Percentiles rank a stretch among this genome's conserved stretches.
Conservation (phyloP, 768 basidiomycete genomes). For the Lentinula raphanica region DNA sequence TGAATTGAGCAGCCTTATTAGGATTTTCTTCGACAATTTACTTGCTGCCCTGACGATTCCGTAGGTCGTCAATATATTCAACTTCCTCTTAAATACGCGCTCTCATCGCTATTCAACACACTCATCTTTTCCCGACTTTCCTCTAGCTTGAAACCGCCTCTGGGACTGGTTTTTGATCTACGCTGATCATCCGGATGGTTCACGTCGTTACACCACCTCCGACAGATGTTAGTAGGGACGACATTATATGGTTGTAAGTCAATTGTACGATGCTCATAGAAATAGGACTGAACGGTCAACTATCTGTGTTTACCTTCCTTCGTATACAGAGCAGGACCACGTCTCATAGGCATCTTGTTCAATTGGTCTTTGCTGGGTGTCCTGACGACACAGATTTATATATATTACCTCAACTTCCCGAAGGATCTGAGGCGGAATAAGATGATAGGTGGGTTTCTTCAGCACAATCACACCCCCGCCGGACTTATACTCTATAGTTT, state of each 20-base stretch:
- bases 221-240: constrained; percentile 1
- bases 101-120: not conserved
- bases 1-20: not conserved
- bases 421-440: constrained; percentile 12
- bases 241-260: constrained; percentile 14
- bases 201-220: constrained; percentile 9
- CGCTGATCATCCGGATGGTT: not conserved
- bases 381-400: constrained; percentile 16
- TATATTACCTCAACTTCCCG: constrained; percentile 14
- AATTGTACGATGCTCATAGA: not conserved
- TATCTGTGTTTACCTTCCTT: not conserved
- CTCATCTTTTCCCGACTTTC: not conserved
- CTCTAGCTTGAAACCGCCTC: not conserved
- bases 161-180: not conserved
- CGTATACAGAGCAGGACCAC: constrained; percentile 11
- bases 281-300: not conserved
- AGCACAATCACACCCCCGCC: too few species aligned
- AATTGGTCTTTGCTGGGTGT: constrained; percentile 16
- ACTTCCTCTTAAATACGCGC: not conserved
- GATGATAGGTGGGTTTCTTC: constrained; percentile 6
- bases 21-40: not conserved
- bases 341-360: constrained; percentile 13
- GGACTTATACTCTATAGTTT: constrained; percentile 8
- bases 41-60: too few species aligned
- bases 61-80: not conserved